These are phyloP conservation scores for Coemansia sp. DNA, from an alignment of 192 early-diverging fungal genomes.

Conservation along the genomic window DNA sequence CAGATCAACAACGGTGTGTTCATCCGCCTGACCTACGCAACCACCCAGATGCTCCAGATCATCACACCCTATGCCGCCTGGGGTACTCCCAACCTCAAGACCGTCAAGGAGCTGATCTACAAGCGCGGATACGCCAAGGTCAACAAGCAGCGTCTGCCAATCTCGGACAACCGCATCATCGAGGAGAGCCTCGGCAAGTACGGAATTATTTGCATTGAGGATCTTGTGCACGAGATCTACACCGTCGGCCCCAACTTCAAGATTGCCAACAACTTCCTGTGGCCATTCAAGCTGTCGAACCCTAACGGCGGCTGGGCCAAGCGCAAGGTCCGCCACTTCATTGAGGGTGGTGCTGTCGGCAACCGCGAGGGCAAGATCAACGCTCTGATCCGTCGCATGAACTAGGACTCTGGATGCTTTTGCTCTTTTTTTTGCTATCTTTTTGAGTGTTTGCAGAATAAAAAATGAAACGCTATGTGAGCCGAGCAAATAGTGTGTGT, in stretches of 20 bases:
- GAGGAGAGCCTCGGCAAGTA: constrained; percentile 88
- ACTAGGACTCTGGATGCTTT: constrained; percentile 61
- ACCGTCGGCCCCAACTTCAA: constrained; percentile 98
- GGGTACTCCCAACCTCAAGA: constrained; percentile 97
- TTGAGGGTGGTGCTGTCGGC: constrained; percentile 96
- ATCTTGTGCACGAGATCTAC: constrained; percentile 97
- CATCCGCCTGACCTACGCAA: constrained; percentile 93
- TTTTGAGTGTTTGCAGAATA: neutral
- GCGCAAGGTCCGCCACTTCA: constrained; percentile 95
- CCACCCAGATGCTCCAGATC: constrained; percentile 96
- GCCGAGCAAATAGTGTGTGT: neutral
- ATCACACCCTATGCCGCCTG: constrained; percentile 94
- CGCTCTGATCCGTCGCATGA: constrained; percentile 93
- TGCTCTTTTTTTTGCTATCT: neutral
- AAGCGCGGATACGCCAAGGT: constrained; percentile 99
- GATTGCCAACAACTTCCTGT: constrained; percentile 97
- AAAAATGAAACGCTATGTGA: neutral
- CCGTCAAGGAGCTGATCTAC: constrained; percentile 98
- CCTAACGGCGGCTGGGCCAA: constrained; percentile 92
- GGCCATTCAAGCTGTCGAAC: constrained; percentile 99
- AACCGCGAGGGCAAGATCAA: constrained; percentile 98
- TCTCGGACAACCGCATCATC: constrained; percentile 95
- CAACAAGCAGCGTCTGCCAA: constrained; percentile 94
- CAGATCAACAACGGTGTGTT: constrained; percentile 99
- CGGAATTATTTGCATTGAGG: constrained; percentile 98